Conservation (phyloP, 768 basidiomycete genomes). For the Lepiota brunneoincarnata region DNA sequence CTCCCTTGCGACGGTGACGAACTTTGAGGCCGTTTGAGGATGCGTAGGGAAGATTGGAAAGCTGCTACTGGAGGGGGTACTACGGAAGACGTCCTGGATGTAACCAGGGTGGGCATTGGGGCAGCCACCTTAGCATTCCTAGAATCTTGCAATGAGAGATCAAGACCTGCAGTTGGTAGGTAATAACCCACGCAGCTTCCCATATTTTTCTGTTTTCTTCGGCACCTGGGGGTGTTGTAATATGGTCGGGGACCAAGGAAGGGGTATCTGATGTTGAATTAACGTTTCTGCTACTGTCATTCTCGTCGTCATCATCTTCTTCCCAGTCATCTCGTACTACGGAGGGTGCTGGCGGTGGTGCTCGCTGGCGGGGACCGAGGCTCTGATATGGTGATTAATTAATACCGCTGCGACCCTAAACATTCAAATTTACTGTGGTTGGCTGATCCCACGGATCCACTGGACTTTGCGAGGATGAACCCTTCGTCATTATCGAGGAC, state of each 20-base stretch:
- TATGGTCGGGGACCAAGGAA: neutral
- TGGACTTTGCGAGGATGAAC: slow-evolving; percentile 3
- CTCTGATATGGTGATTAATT: neutral
- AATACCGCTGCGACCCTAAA: neutral
- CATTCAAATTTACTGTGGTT: slow-evolving; percentile 6
- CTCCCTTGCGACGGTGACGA: slow-evolving; percentile 26
- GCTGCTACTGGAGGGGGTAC: slow-evolving; percentile 49
- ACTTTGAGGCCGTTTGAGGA: slow-evolving; percentile 65
- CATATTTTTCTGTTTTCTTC: slow-evolving; percentile 54
- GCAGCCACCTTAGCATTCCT: slow-evolving; percentile 57
- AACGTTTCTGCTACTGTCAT: slow-evolving; percentile 18
- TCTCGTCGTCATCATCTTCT: slow-evolving; percentile 45
- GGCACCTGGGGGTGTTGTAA: slow-evolving; percentile 21
- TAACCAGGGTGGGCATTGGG: slow-evolving; percentile 63
- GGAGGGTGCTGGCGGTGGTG: slow-evolving; percentile 10
- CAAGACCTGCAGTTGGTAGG: slow-evolving; percentile 4
- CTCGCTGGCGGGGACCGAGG: slow-evolving; percentile 11
- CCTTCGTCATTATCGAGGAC: slow-evolving; percentile 3
- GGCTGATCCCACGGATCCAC: slow-evolving; percentile 6
- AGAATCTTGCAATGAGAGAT: slow-evolving; percentile 7
- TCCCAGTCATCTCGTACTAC: slow-evolving; percentile 57
- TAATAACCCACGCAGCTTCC: slow-evolving; percentile 62
- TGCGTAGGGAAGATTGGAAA: slow-evolving; percentile 57
- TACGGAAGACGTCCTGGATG: slow-evolving; percentile 30
- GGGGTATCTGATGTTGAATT: neutral